These are phyloP conservation scores for Coniochaeta sp. DNA, from an alignment of 2,329 filamentous ascomycete genomes.

Conservation along the genomic window DNA sequence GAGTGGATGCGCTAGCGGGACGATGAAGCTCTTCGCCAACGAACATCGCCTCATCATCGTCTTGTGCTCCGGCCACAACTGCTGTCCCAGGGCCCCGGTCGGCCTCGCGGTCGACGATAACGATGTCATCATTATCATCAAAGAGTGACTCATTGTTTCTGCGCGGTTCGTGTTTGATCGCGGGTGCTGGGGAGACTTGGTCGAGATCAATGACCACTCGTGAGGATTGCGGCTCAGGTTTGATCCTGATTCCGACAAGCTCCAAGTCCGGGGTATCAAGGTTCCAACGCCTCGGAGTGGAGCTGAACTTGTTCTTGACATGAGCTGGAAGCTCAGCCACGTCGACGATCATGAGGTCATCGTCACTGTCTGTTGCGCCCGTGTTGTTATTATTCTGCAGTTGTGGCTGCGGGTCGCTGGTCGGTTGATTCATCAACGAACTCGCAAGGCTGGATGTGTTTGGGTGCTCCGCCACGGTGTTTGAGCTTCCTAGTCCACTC, in stretches of 20 bases:
- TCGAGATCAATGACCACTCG: neutral
- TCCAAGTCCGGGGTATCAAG: neutral
- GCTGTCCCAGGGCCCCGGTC: neutral
- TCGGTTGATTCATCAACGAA: too few species aligned
- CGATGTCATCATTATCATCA: neutral
- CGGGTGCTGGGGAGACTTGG: neutral
- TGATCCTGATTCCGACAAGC: neutral
- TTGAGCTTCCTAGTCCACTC: too few species aligned
- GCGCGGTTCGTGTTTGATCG: neutral
- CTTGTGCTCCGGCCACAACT: neutral
- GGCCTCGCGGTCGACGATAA: neutral
- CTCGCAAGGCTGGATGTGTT: too few species aligned
- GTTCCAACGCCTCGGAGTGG: neutral
- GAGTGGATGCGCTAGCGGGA: neutral
- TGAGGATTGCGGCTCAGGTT: neutral
- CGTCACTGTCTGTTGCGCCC: neutral
- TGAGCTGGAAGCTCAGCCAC: neutral
- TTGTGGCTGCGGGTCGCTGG: too few species aligned
- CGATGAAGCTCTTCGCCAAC: neutral
- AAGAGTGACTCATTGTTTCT: neutral
- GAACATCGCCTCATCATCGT: neutral
- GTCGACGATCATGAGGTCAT: conserved; percentile 2
- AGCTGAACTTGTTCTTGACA: neutral
- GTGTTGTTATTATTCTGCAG: neutral
- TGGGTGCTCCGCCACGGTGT: too few species aligned